A percentile compares a stretch with the other conserved stretches of the same genome.
phyloP scores from a whole-genome alignment of 805 yeast genomes.

The Kodamaea kakaduensis region DNA sequence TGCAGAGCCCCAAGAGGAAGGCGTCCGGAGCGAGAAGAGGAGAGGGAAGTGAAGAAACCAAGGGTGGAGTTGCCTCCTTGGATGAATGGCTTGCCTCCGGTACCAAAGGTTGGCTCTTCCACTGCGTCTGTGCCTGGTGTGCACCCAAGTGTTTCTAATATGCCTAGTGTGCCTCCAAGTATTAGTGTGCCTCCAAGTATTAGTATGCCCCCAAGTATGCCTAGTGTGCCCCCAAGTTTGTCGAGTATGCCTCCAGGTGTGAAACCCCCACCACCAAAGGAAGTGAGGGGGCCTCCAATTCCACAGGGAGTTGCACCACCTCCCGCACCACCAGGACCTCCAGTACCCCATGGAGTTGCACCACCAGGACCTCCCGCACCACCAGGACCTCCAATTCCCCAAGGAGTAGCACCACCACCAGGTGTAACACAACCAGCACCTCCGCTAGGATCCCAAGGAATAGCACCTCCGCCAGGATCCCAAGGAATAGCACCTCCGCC shows the following conservation, averaged over 20 bases:
- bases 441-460: conserved; percentile 6
- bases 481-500: conserved; percentile 13
- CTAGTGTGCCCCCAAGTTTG: conserved; percentile 1
- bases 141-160: too few relatives aligned
- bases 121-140: too few relatives aligned
- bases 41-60: conserved; percentile 10
- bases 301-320: conserved; percentile 21
- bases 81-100: conserved; percentile 14
- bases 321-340: conserved; percentile 14
- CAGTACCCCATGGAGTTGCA: conserved; percentile 16
- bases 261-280: conserved; percentile 1
- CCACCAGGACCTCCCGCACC: conserved; percentile 25
- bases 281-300: conserved; percentile 7
- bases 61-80: conserved; percentile 26
- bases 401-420: conserved; percentile 11
- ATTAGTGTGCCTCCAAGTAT: too few relatives aligned
- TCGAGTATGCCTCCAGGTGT: conserved; percentile 7
- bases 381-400: conserved; percentile 10
- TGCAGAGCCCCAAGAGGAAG: conserved; percentile 45
- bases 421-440: conserved; percentile 10
- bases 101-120: too few relatives aligned
- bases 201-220: too few relatives aligned
- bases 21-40: conserved; percentile 1
- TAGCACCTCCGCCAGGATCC: conserved; percentile 16
- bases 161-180: too few relatives aligned